These are phyloP conservation scores for Peziza echinospora DNA, from an alignment of 495 filamentous ascomycete genomes.

Conservation along the genomic window DNA sequence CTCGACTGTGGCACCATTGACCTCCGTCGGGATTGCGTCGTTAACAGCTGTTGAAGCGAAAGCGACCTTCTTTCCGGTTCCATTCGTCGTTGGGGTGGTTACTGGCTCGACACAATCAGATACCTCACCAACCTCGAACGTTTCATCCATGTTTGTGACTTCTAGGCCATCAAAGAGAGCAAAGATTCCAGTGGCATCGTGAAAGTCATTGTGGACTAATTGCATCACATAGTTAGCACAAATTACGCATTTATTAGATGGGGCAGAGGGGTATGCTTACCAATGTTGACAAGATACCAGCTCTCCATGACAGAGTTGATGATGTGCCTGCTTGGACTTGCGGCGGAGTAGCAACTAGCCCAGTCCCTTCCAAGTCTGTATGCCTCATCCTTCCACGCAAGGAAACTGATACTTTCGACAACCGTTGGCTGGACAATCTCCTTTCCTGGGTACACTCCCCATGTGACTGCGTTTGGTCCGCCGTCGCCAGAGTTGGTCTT, in stretches of 20 bases:
- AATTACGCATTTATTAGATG: background rate
- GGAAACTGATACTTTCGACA: constrained; percentile 89
- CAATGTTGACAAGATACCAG: constrained; percentile 91
- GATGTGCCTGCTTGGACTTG: constrained; percentile 57
- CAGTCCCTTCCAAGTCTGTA: constrained; percentile 82
- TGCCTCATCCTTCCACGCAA: constrained; percentile 98
- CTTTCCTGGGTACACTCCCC: constrained; percentile 97
- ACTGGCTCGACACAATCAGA: too few relatives aligned
- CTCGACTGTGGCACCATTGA: background rate
- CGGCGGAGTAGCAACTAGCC: constrained; percentile 67
- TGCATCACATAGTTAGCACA: constrained; percentile 12
- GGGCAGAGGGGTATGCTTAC: constrained; percentile 28
- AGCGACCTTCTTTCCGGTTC: too few relatives aligned
- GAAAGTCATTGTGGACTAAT: constrained; percentile 91
- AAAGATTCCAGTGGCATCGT: constrained; percentile 53
- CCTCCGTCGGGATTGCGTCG: background rate
- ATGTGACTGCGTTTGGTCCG: constrained; percentile 79
- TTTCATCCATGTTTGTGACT: constrained; percentile 40
- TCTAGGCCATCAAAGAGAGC: constrained; percentile 60
- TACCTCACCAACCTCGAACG: constrained; percentile 13
- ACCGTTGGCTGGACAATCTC: constrained; percentile 99
- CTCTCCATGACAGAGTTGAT: constrained; percentile 66
- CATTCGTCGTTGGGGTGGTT: too few relatives aligned
- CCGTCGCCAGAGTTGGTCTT: constrained; percentile 71
- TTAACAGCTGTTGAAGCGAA: too few relatives aligned